Base-by-base conservation (phyloP, 306 rosid genomes). In the Bauhinia variegata region DNA sequence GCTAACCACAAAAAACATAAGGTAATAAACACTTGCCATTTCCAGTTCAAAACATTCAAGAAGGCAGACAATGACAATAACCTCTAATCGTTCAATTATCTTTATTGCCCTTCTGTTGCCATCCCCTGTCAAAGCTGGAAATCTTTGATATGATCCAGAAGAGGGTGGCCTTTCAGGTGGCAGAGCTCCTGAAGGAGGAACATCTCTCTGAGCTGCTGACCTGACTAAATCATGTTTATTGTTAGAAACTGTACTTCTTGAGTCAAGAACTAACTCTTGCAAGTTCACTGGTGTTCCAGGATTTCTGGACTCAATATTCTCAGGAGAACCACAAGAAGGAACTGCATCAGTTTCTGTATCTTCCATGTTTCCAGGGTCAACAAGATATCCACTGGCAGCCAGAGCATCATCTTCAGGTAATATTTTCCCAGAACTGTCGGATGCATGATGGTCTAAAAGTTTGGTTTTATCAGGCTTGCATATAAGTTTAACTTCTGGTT, bases 31-130 rank as follows among this genome's bases (percentile, higher is more conserved):
- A 70, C 41, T 62, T 18, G 44, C 57, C 28, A 23, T 62, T 18
- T 50, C 57, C 28, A 23, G 43, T 73, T 56, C 32, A 53, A 33
- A 67, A 59, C 37, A 54, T 37, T 32, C 28, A 57, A 47, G 50
- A 52, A 71, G 61, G 41, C 5, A 54, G 51, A 68, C 63, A 68
- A 77, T 65, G 42, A 53, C 59, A 74, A 47, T 60, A 56, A 93
- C 99, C 99, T 86, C 82, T 48, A 90, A 73, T 55, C 84, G 83
- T 77, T 89, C 88, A 52, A 93, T 86, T 79, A 88, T 86, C 76
- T 65, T 84, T 76, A 83, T 88, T 74, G 91, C 95, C 82, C 96
- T 88, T 81, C 84, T 71, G 52, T 76, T 57, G 62, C 74, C 67
- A 57, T 85, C 88, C 64, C 63, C 65, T 1, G 87, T 79, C 57